Percentiles rank a stretch among this genome's conserved stretches.
Evolutionary conservation across 371 early-diverging fungal species (phyloP).

Genomic region (Chytridiales sp.): DNA sequence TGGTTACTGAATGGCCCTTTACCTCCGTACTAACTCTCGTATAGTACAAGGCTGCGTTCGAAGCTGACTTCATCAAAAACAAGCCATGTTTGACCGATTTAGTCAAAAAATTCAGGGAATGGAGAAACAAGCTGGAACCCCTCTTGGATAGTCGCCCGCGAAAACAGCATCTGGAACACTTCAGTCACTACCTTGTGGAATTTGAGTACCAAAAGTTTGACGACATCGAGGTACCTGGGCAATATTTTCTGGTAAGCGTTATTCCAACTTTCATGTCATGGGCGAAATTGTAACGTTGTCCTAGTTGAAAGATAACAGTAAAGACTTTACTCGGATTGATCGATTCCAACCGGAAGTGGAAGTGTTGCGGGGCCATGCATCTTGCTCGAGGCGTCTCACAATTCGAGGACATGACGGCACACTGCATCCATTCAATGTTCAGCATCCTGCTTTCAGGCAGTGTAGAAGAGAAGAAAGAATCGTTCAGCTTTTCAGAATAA

Average conservation of each 20-base stretch:
- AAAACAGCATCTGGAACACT: constrained; percentile 79
- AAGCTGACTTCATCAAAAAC: constrained; percentile 80
- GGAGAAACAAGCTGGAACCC: constrained; percentile 88
- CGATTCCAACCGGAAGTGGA: constrained; percentile 89
- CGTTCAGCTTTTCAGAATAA: constrained; percentile 85
- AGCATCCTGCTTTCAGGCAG: constrained; percentile 84
- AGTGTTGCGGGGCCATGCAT: constrained; percentile 72
- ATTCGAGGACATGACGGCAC: constrained; percentile 92
- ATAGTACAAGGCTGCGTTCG: constrained; percentile 73
- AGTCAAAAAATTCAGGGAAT: constrained; percentile 72
- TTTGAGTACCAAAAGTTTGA: constrained; percentile 97
- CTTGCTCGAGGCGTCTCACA: constrained; percentile 72
- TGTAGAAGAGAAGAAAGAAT: constrained; percentile 92
- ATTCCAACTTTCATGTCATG: constrained; percentile 6
- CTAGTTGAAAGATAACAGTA: constrained; percentile 73
- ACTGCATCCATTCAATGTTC: constrained; percentile 85
- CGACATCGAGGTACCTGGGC: constrained; percentile 97
- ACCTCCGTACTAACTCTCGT: background rate
- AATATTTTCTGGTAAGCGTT: constrained; percentile 74
- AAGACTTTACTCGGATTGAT: constrained; percentile 92
- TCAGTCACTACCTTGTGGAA: constrained; percentile 90
- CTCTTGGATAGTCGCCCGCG: constrained; percentile 78
- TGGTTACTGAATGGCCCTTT: background rate
- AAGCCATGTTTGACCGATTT: constrained; percentile 79
- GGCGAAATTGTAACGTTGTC: background rate